Conservation (phyloP, 2,329 filamentous ascomycete species). For the Fusarium hainanense region DNA sequence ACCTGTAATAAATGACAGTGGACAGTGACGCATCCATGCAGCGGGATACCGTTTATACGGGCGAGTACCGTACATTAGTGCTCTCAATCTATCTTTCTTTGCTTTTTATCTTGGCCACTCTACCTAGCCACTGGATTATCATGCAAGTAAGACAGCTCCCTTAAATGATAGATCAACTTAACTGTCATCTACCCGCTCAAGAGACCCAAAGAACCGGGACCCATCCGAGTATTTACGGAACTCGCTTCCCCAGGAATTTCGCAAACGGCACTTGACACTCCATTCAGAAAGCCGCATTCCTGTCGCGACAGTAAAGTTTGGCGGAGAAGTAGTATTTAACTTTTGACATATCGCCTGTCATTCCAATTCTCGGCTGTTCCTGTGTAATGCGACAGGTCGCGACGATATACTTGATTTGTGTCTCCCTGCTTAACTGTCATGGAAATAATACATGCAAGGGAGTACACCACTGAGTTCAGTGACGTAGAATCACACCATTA, state of each 20-base stretch:
- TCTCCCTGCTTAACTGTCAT: conserved; percentile 24
- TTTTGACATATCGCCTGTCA: neutral
- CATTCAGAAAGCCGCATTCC: conserved; percentile 22
- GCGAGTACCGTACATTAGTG: neutral
- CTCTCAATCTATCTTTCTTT: neutral
- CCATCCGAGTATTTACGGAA: neutral
- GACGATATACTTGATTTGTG: neutral
- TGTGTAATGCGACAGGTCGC: neutral
- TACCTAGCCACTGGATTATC: neutral
- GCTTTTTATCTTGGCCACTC: conserved; percentile 1
- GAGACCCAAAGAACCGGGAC: conserved; percentile 14
- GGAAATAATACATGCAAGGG: conserved; percentile 24
- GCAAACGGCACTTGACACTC: conserved; percentile 18
- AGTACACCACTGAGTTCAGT: neutral
- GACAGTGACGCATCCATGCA: neutral
- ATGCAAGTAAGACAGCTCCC: conserved; percentile 1
- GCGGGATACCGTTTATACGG: neutral
- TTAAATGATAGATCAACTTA: conserved; percentile 19
- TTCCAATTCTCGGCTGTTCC: conserved; percentile 3
- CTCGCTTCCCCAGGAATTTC: conserved; percentile 1
- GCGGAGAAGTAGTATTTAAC: neutral
- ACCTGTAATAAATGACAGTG: neutral
- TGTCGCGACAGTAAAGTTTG: neutral
- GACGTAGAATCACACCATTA: neutral
- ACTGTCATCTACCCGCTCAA: neutral